Evolutionary conservation across 495 filamentous ascomycete species (phyloP), one percentile per base, ranked within the genome.

Genomic region (Monascus purpureus): DNA sequence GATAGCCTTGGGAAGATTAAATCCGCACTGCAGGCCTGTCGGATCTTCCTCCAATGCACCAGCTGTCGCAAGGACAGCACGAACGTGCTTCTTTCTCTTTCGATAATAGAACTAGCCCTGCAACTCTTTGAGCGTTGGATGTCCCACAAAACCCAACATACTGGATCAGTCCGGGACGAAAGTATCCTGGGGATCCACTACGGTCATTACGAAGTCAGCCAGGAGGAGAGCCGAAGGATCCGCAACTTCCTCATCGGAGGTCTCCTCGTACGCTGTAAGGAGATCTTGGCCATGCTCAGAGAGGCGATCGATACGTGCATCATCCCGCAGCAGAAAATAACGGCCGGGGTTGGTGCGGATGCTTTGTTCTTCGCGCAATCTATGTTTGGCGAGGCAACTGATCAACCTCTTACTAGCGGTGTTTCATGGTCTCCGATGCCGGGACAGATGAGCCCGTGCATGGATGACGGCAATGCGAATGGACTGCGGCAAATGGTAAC

Each of bases 111-210:
- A 12, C 25, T 53, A 6, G 47, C 43, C 4, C 39, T 61, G 13
- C 56, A 61, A 15, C 24, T 61, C 2, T 50, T 65, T 25, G 52
- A 54, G 22, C 52, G 48, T 32, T 55, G 52, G 45, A 42, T 58
- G 9, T 47, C 48, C 18, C 51, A 50, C 11, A 50, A 53, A 33
- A 45, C 37, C 12, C 36, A 35, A 6, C 43, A 25, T 11, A 12
- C 12, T 14, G 13, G 16, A 4, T 29, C n/a, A 26, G 27, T 4
- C 38, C 29, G 13, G 42, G 37, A 24, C 42, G 40, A 16, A 43
- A 50, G 27, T 31, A 43, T 13, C 2, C 24, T 41, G 31, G 37
- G 42, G 13, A 43, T 59, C 22, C 43, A 46, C 13, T 62, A 62
- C 32, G 58, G 58, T 15, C 48, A 55, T 42, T 62, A 62, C 38